Percentiles rank a stretch among this genome's conserved stretches.
These are phyloP conservation scores for Thermomyces lanuginosus DNA, from an alignment of 2,329 filamentous ascomycete genomes.

Conservation along the genomic window DNA sequence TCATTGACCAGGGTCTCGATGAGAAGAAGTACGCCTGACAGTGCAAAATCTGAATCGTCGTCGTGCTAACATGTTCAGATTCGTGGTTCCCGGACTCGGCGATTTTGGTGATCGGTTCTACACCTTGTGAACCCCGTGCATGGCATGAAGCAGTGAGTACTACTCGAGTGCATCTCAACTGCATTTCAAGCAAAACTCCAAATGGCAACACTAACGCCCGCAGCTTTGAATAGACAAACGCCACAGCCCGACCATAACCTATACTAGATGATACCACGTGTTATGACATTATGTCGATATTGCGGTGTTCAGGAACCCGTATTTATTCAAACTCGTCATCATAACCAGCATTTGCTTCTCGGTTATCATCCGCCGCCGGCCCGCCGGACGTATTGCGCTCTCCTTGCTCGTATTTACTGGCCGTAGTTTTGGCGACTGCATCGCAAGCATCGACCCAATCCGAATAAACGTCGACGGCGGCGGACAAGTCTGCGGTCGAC, in stretches of 20 bases:
- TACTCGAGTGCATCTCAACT: constrained; percentile 1
- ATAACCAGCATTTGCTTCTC: no score
- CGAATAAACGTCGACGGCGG: constrained; percentile 85
- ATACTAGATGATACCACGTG: no score
- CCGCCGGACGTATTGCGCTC: constrained; percentile 8
- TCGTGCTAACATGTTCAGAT: constrained; percentile 38
- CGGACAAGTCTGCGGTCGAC: constrained; percentile 59
- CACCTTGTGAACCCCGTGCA: constrained; percentile 49
- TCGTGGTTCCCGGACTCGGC: constrained; percentile 83
- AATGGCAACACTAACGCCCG: no score
- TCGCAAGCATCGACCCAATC: constrained; percentile 97
- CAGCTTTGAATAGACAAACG: constrained; percentile 2
- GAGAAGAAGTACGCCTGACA: constrained; percentile 72
- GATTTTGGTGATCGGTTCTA: constrained; percentile 96
- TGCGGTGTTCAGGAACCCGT: no score
- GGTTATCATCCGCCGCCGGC: no score
- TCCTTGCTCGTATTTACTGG: constrained; percentile 18
- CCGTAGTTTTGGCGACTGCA: constrained; percentile 48
- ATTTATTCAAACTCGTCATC: no score
- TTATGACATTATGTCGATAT: no score
- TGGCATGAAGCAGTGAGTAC: background rate
- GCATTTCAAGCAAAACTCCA: constrained; percentile 1
- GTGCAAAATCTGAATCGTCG: no score
- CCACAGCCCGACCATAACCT: no score
- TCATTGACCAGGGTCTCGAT: constrained; percentile 89